Conservation (phyloP, 169 alveolate species). For the Plasmodium malariae region DNA sequence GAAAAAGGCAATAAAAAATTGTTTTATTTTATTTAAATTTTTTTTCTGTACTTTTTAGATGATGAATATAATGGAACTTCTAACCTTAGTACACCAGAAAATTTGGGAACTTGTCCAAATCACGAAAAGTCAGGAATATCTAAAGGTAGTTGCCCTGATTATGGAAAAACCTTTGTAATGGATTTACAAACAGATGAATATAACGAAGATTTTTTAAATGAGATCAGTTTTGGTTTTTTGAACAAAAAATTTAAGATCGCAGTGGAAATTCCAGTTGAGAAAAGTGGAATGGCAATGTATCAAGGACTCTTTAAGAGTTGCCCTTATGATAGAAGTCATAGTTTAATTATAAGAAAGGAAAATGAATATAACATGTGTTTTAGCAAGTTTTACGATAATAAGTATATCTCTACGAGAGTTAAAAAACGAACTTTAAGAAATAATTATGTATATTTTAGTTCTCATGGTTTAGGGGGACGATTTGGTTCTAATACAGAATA, state of each 20-base stretch:
- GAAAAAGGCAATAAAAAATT: no score
- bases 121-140: constrained; percentile 11
- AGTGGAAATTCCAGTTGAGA: constrained; percentile 39
- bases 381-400: neutral
- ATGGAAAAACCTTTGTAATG: constrained; percentile 65
- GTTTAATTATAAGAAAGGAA: constrained; percentile 26
- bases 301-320: constrained; percentile 50
- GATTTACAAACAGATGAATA: constrained; percentile 14
- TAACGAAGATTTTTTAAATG: constrained; percentile 66
- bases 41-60: constrained; percentile 13
- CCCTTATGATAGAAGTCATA: constrained; percentile 61
- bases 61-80: constrained; percentile 9
- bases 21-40: neutral
- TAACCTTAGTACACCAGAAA: constrained; percentile 9
- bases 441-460: constrained; percentile 28
- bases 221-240: constrained; percentile 56
- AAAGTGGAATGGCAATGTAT: constrained; percentile 68
- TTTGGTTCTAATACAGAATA: constrained; percentile 41
- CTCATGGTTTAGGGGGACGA: constrained; percentile 72
- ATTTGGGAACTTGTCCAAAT: constrained; percentile 21
- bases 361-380: constrained; percentile 71
- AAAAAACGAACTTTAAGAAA: constrained; percentile 8
- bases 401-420: neutral
- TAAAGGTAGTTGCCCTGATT: constrained; percentile 55
- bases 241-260: constrained; percentile 12